Evolutionary conservation across 2,329 filamentous ascomycete species (phyloP), one percentile per base, ranked within the genome.

Genomic region (Coniochaeta sp.): DNA sequence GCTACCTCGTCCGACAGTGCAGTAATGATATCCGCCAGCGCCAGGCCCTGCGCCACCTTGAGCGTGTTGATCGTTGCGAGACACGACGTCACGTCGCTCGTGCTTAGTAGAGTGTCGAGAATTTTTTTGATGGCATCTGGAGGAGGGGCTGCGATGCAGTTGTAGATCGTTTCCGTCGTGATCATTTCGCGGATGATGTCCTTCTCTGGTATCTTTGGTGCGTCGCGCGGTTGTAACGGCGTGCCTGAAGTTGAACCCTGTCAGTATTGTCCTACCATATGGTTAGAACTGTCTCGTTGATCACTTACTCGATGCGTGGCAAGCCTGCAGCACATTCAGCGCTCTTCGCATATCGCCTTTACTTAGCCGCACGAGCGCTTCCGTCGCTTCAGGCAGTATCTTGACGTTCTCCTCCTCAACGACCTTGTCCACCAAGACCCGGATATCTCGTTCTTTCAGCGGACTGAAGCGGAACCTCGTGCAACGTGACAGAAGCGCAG

Each of bases 271-370:
- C n/a, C 38, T 11, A n/a, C 38, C 17, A 11, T 40, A 17, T 19
- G 38, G 38, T 40, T n/a, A 40, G 17, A 17, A 3, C 16, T 16
- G n/a, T 17, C 16, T 31, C 28, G 3, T 17, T 55, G 26, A n/a
- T 14, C 19, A 73, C 78, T 79, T 84, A 86, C 91, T 96, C 63
- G 92, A 96, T 36, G 95, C 95, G 72, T 98, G 91, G 66, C 95
- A 99, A 9, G 95, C 95, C 76, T 99, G 95, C 31, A 99, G 80
- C 11, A 99, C 95, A 69, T 99, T 99, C 66, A 99, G 74, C 0
- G 95, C 93, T 64, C 95, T 81, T 70, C 95, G 84, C 95, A 99
- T 99, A 71, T 99, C 95, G 58, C 95, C 95, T 73, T 93, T 96
- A 73, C 91, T 96, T 62, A 99, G 79, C 64, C 81, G 87, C 17